A percentile compares a stretch with the other conserved stretches of the same genome.
Evolutionary conservation across 495 filamentous ascomycete species (phyloP).

Genomic region (Hyaloscypha hepaticicola): DNA sequence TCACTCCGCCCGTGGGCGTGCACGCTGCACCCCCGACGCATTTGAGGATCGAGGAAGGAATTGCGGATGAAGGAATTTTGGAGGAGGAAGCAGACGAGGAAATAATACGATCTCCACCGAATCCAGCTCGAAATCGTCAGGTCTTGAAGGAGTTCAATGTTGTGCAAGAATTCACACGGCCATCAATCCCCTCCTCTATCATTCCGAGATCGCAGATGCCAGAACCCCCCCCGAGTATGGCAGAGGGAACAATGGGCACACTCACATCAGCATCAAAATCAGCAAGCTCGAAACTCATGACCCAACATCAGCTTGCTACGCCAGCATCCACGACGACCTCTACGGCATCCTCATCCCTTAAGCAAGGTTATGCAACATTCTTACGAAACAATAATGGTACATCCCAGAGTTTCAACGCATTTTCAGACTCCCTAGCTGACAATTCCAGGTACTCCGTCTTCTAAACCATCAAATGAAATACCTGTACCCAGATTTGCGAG

Average conservation of each 20-base stretch:
- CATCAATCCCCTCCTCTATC: slow-evolving; percentile 22
- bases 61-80: slow-evolving; percentile 6
- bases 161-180: slow-evolving; percentile 28
- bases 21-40: slow-evolving; percentile 3
- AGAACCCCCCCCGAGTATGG: slow-evolving; percentile 10
- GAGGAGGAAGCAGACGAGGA: slow-evolving; percentile 7
- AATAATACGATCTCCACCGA: neutral
- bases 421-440: neutral
- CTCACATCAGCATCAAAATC: slow-evolving; percentile 49
- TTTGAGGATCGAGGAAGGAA: neutral
- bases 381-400: slow-evolving; percentile 26
- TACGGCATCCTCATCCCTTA: slow-evolving; percentile 38
- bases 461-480: slow-evolving; percentile 5
- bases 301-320: slow-evolving; percentile 30
- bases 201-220: slow-evolving; percentile 7
- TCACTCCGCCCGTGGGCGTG: slow-evolving; percentile 29
- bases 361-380: slow-evolving; percentile 35
- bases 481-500: slow-evolving; percentile 2
- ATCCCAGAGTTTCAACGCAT: slow-evolving; percentile 8
- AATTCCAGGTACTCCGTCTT: slow-evolving; percentile 17
- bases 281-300: slow-evolving; percentile 18
- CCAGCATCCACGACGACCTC: slow-evolving; percentile 47
- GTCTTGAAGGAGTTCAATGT: slow-evolving; percentile 17
- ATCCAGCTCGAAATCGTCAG: slow-evolving; percentile 15
- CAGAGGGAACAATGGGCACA: slow-evolving; percentile 53